Percentiles rank a stretch among this genome's conserved stretches.
Conservation (phyloP, 2,329 filamentous ascomycete genomes). For the Colletotrichum sp. region DNA sequence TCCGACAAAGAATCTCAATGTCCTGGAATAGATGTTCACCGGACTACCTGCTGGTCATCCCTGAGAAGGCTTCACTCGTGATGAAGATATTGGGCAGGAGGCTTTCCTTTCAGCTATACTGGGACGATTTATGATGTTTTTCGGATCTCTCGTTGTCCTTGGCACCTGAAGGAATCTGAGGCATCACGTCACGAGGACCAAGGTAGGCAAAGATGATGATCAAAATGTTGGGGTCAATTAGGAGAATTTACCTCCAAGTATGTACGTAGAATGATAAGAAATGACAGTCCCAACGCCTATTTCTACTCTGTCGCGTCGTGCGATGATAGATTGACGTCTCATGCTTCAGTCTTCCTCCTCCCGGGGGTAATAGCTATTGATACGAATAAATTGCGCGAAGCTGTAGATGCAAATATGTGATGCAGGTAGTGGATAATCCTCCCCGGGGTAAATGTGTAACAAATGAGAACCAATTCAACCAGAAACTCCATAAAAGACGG, state of each 20-base stretch:
- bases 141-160: neutral
- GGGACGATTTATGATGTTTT: neutral
- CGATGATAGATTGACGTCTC: neutral
- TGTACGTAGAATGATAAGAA: conserved; percentile 5
- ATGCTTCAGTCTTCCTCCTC: neutral
- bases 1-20: neutral
- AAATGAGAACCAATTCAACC: neutral
- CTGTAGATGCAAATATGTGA: neutral
- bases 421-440: neutral
- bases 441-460: neutral
- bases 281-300: neutral
- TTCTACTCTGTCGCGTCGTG: neutral
- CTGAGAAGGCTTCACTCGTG: neutral
- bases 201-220: neutral
- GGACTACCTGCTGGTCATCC: neutral
- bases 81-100: neutral
- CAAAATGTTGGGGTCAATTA: neutral
- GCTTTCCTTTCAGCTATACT: neutral
- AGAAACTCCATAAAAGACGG: conserved; percentile 19
- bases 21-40: neutral
- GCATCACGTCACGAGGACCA: neutral
- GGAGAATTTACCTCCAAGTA: neutral
- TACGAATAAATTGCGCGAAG: neutral
- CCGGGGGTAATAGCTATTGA: neutral
- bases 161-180: neutral